phyloP scores from a whole-genome alignment of 768 basidiomycete genomes.

The Pleurotus cornucopiae region DNA sequence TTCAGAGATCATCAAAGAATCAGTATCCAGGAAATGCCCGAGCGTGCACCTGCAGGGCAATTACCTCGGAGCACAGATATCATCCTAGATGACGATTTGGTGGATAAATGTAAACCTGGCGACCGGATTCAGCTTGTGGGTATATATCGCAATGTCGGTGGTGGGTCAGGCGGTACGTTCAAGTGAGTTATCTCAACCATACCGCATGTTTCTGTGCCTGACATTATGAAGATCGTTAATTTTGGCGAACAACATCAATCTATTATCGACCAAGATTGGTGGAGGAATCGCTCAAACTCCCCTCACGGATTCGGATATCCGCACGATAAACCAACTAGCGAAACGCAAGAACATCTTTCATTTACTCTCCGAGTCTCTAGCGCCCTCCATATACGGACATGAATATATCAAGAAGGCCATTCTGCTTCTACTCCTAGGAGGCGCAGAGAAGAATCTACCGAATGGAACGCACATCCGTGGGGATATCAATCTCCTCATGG shows the following conservation, averaged over 20 bases:
- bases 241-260: slow-evolving; percentile 91
- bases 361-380: slow-evolving; percentile 90
- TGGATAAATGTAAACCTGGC: slow-evolving; percentile 96
- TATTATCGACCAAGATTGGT: slow-evolving; percentile 91
- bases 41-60: slow-evolving; percentile 96
- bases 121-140: slow-evolving; percentile 97
- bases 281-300: slow-evolving; percentile 92
- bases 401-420: slow-evolving; percentile 95
- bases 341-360: slow-evolving; percentile 85
- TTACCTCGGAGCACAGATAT: slow-evolving; percentile 95
- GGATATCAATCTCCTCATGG: slow-evolving; percentile 99
- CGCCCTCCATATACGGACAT: slow-evolving; percentile 96
- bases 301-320: slow-evolving; percentile 91
- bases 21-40: slow-evolving; percentile 99
- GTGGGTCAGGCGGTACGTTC: slow-evolving; percentile 89
- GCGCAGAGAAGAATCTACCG: slow-evolving; percentile 94
- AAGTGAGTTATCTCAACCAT: slow-evolving; percentile 51
- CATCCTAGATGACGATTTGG: slow-evolving; percentile 92
- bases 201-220: slow-evolving; percentile 8
- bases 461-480: slow-evolving; percentile 99
- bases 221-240: slow-evolving; percentile 70
- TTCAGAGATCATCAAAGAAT: slow-evolving; percentile 97
- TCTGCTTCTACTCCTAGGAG: slow-evolving; percentile 88
- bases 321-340: slow-evolving; percentile 89
- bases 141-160: slow-evolving; percentile 90